Conservation (phyloP, 2,329 filamentous ascomycete species). For the Pyrenophora graminea region DNA sequence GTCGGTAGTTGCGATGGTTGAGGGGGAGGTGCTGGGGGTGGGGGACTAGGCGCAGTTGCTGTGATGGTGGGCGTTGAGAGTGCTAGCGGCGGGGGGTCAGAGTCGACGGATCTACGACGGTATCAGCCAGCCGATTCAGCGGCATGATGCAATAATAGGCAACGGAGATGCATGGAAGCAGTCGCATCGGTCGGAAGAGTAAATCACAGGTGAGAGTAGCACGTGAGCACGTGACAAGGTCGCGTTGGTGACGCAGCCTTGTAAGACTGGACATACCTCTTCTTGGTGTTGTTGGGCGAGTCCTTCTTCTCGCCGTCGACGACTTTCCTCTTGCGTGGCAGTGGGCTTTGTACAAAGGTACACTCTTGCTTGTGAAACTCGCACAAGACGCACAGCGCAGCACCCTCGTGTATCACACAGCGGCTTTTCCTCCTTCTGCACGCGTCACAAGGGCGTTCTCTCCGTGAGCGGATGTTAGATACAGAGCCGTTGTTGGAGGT, state of each 20-base stretch:
- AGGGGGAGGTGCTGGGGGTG: constrained; percentile 19
- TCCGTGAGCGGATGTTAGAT: constrained; percentile 46
- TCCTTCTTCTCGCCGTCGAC: constrained; percentile 66
- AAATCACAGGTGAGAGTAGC: constrained; percentile 8
- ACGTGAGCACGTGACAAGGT: constrained; percentile 30
- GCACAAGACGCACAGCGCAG: constrained; percentile 73
- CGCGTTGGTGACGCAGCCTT: constrained; percentile 14
- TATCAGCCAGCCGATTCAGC: constrained; percentile 29
- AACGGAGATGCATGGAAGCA: neutral
- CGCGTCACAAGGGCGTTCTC: constrained; percentile 61
- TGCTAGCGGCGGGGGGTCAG: constrained; percentile 47
- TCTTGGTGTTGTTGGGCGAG: constrained; percentile 60
- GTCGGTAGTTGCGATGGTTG: constrained; percentile 28
- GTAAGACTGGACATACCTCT: constrained; percentile 64
- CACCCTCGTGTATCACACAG: constrained; percentile 78
- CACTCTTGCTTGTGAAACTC: constrained; percentile 78
- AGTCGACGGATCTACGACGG: constrained; percentile 43
- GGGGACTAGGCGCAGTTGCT: constrained; percentile 46
- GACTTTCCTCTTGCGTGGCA: constrained; percentile 78
- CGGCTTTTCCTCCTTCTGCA: constrained; percentile 74
- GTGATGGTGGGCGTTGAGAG: constrained; percentile 48
- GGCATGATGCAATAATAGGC: constrained; percentile 4
- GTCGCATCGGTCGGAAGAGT: neutral
- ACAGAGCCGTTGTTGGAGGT: constrained; percentile 40
- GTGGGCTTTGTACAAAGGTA: constrained; percentile 76